Evolutionary conservation across 2,329 filamentous ascomycete species (phyloP).

Genomic region (Trichoderma hamatum): DNA sequence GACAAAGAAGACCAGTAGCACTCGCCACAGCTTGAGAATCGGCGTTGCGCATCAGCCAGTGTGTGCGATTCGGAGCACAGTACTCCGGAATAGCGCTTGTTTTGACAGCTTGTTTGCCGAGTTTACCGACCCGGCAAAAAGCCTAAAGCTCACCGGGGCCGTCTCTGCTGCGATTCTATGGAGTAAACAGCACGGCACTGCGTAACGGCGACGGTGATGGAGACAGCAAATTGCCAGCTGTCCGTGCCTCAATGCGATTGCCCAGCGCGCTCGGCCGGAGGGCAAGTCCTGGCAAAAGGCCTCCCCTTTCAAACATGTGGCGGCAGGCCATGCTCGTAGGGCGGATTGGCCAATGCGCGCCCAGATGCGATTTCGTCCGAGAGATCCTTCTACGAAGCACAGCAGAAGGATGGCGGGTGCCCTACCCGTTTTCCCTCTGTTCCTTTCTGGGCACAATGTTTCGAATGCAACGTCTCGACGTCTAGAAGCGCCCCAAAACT

Average conservation of each 20-base stretch:
- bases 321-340: constrained; percentile 14
- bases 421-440: constrained; percentile 11
- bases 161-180: neutral
- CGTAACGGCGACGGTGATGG: neutral
- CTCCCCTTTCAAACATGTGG: neutral
- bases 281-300: constrained; percentile 4
- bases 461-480: constrained; percentile 25
- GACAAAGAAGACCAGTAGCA: neutral
- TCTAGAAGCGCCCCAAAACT: constrained; percentile 18
- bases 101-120: neutral
- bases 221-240: neutral
- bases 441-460: constrained; percentile 24
- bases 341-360: constrained; percentile 17
- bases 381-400: constrained; percentile 18
- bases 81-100: neutral
- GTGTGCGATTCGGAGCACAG: constrained; percentile 1
- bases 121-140: constrained; percentile 12
- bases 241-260: neutral
- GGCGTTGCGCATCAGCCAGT: neutral
- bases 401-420: constrained; percentile 17
- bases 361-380: constrained; percentile 25
- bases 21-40: neutral
- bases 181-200: neutral
- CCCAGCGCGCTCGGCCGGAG: neutral
- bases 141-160: constrained; percentile 15